Conservation (phyloP, 2,329 filamentous ascomycete species). For the Sordariomycetes sp. region DNA sequence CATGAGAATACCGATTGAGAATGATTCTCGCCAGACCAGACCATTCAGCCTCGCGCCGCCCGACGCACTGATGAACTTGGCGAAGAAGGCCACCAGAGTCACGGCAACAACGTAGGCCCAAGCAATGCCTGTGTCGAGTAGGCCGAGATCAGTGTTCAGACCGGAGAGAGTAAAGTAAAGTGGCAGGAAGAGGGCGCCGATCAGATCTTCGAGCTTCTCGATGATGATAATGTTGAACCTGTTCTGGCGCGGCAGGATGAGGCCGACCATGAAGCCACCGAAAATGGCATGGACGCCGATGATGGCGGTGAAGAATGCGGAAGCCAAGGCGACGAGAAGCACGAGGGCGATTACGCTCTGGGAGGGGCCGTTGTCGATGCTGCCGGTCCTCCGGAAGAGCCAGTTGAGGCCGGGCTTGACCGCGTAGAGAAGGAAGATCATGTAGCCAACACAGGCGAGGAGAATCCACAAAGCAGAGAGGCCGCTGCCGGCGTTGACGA, state of each 20-base stretch:
- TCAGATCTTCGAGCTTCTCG: slow-evolving; percentile 88
- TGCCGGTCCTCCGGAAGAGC: slow-evolving; percentile 62
- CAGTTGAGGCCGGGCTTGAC: slow-evolving; percentile 68
- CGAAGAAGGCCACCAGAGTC: slow-evolving; percentile 69
- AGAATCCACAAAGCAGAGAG: slow-evolving; percentile 79
- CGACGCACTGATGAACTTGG: slow-evolving; percentile 76
- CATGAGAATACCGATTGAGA: slow-evolving; percentile 85
- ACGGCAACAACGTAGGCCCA: slow-evolving; percentile 89
- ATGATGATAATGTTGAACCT: slow-evolving; percentile 86
- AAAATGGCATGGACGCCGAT: slow-evolving; percentile 95
- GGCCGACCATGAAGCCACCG: slow-evolving; percentile 77
- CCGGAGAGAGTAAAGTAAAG: slow-evolving; percentile 92
- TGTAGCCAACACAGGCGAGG: slow-evolving; percentile 63
- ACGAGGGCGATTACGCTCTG: slow-evolving; percentile 79
- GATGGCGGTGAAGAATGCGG: slow-evolving; percentile 77
- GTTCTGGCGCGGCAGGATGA: slow-evolving; percentile 84
- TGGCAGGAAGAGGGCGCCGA: slow-evolving; percentile 73
- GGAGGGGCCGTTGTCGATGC: slow-evolving; percentile 77
- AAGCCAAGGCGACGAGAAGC: slow-evolving; percentile 65
- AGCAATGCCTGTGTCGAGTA: slow-evolving; percentile 68
- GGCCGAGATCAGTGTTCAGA: slow-evolving; percentile 74
- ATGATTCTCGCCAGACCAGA: slow-evolving; percentile 80
- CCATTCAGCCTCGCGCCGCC: slow-evolving; percentile 66
- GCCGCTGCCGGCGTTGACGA: slow-evolving; percentile 80
- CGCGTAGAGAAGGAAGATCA: slow-evolving; percentile 61